Conservation (phyloP, 768 basidiomycete species). For the Leccinum ochraceum region DNA sequence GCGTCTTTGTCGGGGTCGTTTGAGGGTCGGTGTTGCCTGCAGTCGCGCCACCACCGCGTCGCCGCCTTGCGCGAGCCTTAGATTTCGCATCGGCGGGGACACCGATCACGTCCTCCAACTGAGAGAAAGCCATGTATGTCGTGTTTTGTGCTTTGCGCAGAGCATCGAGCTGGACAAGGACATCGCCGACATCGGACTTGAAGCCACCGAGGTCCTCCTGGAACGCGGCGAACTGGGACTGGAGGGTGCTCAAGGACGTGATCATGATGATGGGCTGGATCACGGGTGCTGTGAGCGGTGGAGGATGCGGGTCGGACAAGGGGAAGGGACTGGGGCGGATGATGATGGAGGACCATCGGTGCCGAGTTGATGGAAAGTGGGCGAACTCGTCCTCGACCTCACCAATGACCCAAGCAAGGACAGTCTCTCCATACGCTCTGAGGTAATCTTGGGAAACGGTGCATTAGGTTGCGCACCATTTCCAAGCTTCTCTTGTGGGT, state of each 20-base stretch:
- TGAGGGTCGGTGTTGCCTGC: background rate
- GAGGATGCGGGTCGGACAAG: conserved; percentile 1
- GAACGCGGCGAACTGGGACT: conserved; percentile 17
- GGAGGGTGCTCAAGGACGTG: conserved; percentile 9
- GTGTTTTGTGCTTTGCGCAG: conserved; percentile 17
- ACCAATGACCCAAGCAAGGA: no score
- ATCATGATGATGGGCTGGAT: background rate
- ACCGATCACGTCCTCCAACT: conserved; percentile 19
- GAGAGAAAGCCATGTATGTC: conserved; percentile 9
- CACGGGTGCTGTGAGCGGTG: background rate
- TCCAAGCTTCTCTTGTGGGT: conserved; percentile 13
- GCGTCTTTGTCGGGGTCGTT: background rate
- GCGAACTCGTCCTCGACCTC: no score
- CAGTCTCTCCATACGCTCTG: conserved; percentile 71
- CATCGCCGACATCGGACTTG: conserved; percentile 16
- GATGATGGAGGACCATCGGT: background rate
- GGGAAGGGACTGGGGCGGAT: background rate
- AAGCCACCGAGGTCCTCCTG: conserved; percentile 10
- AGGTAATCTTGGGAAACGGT: conserved; percentile 84
- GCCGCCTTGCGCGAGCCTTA: background rate
- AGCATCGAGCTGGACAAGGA: conserved; percentile 17
- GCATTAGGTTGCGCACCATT: conserved; percentile 34
- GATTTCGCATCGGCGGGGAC: background rate
- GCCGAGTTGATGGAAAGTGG: background rate
- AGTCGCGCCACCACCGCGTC: background rate